Conservation (phyloP, 164 flowering plant species). For the Aristolochia californica region DNA sequence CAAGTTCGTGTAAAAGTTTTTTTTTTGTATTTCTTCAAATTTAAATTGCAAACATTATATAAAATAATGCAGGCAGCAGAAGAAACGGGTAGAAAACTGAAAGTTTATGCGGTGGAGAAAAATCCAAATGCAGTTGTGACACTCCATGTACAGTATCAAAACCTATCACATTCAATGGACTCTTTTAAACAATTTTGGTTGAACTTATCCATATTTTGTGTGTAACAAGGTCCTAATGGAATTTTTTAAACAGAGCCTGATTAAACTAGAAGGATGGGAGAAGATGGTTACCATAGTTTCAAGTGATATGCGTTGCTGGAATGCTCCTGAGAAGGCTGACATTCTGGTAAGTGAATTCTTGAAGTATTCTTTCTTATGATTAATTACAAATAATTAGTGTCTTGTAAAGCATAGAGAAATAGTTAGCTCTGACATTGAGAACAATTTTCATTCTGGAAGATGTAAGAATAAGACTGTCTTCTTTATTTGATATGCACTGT, state of each 20-base stretch:
- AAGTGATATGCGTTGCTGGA: constrained; percentile 94
- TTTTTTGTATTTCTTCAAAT: background rate
- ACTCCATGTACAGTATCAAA: constrained; percentile 65
- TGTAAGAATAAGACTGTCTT: background rate
- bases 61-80: constrained; percentile 65
- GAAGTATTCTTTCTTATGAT: background rate
- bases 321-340: constrained; percentile 96
- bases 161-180: background rate
- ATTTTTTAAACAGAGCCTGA: constrained; percentile 55
- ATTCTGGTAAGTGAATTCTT: constrained; percentile 47
- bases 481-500: background rate
- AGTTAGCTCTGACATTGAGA: too few species aligned
- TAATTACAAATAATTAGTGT: background rate
- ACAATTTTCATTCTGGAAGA: background rate
- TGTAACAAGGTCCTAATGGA: background rate
- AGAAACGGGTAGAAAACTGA: constrained; percentile 82
- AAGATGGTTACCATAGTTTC: constrained; percentile 66
- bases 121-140: constrained; percentile 99
- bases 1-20: background rate
- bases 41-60: background rate
- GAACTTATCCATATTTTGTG: too few species aligned
- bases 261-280: constrained; percentile 95
- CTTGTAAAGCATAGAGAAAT: too few species aligned
- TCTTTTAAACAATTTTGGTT: background rate
- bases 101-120: constrained; percentile 94